Evolutionary conservation across 2,329 filamentous ascomycete genomes (phyloP).

Genomic region (Apiospora aurea): DNA sequence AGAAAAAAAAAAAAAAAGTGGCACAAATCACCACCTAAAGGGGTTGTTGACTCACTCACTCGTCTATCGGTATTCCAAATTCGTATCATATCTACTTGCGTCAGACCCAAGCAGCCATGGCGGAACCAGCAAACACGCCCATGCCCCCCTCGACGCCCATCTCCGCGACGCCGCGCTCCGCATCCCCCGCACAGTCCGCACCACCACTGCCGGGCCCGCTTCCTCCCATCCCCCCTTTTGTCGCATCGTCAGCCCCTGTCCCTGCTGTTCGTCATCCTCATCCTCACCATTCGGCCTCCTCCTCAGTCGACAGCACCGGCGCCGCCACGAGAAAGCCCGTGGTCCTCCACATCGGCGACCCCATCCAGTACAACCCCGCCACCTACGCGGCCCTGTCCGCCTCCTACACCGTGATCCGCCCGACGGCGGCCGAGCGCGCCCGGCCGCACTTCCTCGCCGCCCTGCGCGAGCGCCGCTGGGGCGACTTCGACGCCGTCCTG

Average conservation of each 20-base stretch:
- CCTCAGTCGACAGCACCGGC: constrained; percentile 27
- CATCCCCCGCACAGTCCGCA: constrained; percentile 45
- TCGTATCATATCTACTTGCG: not conserved
- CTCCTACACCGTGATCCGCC: constrained; percentile 59
- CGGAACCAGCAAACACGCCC: constrained; percentile 56
- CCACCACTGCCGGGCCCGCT: constrained; percentile 24
- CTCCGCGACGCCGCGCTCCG: constrained; percentile 52
- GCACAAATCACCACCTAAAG: not conserved
- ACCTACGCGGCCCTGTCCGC: constrained; percentile 53
- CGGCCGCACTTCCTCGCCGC: constrained; percentile 57
- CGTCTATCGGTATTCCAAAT: not conserved
- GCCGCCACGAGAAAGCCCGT: constrained; percentile 49
- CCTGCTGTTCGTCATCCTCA: not conserved
- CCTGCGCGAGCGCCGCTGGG: constrained; percentile 60
- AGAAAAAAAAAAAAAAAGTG: not conserved
- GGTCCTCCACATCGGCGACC: constrained; percentile 79
- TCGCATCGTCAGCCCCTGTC: not conserved
- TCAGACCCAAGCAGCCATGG: constrained; percentile 45
- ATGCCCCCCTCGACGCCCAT: constrained; percentile 44
- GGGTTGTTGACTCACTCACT: not conserved
- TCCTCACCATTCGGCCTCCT: not conserved
- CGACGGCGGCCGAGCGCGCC: constrained; percentile 56
- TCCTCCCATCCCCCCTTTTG: not conserved
- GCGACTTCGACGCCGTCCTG: constrained; percentile 59
- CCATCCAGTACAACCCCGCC: constrained; percentile 56